Base-by-base conservation (phyloP, 2,329 filamentous ascomycete species). In the Ophiostoma ulmi region DNA sequence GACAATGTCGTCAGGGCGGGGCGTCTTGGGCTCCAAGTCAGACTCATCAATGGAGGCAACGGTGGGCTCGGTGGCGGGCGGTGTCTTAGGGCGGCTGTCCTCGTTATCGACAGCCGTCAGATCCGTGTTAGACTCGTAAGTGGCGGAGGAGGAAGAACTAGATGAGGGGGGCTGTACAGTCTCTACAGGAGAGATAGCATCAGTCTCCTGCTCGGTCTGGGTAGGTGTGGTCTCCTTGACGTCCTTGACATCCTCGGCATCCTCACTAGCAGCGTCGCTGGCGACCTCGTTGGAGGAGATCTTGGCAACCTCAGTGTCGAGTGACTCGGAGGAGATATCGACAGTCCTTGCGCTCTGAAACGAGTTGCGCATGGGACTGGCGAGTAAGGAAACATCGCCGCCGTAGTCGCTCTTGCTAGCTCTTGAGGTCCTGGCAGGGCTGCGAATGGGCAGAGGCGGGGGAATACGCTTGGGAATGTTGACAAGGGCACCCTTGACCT, bases 381-480 rank as follows among this genome's bases (percentile, higher is more conserved):
- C 80, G 13, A 85, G 77, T n/a, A 77, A 78, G 72, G 74, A 78
- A 2, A 91, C 78, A 81, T 94, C 78, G 80, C 88, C 76, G 84
- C 63, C 63, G 20, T 91, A 82, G 79, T 91, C 80, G 78, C 85
- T 77, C 77, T 81, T 84, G 75, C 82, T 83, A 3, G 80, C 81
- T 61, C 83, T 80, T 3, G 86, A 87, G 31, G 80, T 77, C 83
- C 92, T 75, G 78, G 89, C 88, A 0, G 92, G 90, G 77, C 91
- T 97, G 67, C 93, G 85, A 3, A 87, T 85, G 1, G 94, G 94
- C 14, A 97, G 85, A 10, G 91, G 88, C 1, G 94, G 93, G 0
- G 92, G 87, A 1, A 89, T 80, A 48, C 93, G 87, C 80, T 94
- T 96, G 14, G 91, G 88, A 72, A 97, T 97, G 65, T 88, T 93